Evolutionary conservation across 2,329 filamentous ascomycete genomes (phyloP), one percentile per base, ranked within the genome.

Genomic region (Colletotrichum sp.): DNA sequence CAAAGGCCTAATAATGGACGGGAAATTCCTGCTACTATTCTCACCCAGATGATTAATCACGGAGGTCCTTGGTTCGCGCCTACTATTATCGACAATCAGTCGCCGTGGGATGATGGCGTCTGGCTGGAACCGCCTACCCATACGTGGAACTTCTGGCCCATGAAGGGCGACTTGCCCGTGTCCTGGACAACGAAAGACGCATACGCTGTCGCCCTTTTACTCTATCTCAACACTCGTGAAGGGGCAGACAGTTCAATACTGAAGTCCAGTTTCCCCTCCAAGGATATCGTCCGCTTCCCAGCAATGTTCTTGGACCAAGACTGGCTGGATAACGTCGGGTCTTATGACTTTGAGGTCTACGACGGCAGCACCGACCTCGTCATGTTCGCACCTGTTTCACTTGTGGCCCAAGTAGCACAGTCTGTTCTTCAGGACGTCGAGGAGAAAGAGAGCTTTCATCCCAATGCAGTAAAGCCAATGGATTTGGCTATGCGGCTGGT

Each of bases 81-180:
- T 0, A 39, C 8, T 36, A 22, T 64, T 2, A 1, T 73, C 9
- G 39, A 52, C 9, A 11, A 52, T 15, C 16, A 65, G 61, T 16
- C 13, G 27, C 19, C 12, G 0, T 19, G 68, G 36, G 65, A 8
- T 5, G 57, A 12, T 5, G 7, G 25, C 15, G 19, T 25, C 65
- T 19, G 8, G 22, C 8, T 16, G 28, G 28, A 28, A 64, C 32
- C 15, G 32, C 3, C 11, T 25, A n/a, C 30, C 15, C 15, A 28
- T 3, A 2, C 3, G 3, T 19, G n/a, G 9, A 4, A 19, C 12
- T 73, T 73, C 30, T 73, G 71, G 71, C 16, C 39, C 13, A 9
- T 57, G 6, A 28, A 32, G 4, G 7, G 39, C 9, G n/a, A 13
- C 9, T 80, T 19, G 75, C 80, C 7, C 68, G 68, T 2, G 78